A percentile compares a stretch with the other conserved stretches of the same genome.
phyloP scores from a whole-genome alignment of 177 flowering plant genomes.

The Vitis hybrid region DNA sequence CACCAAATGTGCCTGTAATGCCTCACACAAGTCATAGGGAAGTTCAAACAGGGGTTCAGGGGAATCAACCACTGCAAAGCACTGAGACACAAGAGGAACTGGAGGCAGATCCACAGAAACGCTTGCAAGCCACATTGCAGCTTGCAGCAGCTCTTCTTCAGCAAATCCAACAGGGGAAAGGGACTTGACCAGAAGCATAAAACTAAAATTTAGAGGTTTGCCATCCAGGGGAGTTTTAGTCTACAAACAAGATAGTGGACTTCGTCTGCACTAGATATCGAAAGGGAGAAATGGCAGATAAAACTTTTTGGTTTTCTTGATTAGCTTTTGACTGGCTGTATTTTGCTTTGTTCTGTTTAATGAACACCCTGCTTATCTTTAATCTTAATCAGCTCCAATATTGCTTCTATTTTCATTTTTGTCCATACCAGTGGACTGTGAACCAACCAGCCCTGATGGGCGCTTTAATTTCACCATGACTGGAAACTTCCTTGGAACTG shows the following conservation, averaged over 20 bases:
- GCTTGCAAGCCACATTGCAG: conserved; percentile 90
- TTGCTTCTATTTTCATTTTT: not conserved
- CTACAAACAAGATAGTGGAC: not conserved
- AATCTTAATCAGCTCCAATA: not conserved
- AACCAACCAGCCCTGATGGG: not conserved
- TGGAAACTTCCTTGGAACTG: not conserved
- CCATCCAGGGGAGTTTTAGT: too few relatives aligned
- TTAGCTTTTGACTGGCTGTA: not conserved
- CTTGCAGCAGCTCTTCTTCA: conserved; percentile 97
- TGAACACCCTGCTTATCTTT: not conserved
- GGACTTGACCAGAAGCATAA: conserved; percentile 18
- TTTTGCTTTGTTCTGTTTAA: not conserved
- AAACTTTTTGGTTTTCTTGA: not conserved
- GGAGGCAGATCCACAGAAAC: conserved; percentile 80
- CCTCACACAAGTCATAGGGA: conserved; percentile 33
- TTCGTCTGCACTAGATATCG: not conserved
- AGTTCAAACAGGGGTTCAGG: conserved; percentile 24
- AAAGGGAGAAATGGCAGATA: not conserved
- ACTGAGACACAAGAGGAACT: conserved; percentile 39
- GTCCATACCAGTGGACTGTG: not conserved
- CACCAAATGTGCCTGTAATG: conserved; percentile 22
- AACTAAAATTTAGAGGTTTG: too few relatives aligned
- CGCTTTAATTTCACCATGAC: not conserved
- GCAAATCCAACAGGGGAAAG: conserved; percentile 87
- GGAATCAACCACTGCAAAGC: conserved; percentile 33